A percentile compares a stretch with the other conserved stretches of the same genome.
These are phyloP conservation scores for Fusarium tricinctum DNA, from an alignment of 2,329 filamentous ascomycete genomes.

Conservation along the genomic window DNA sequence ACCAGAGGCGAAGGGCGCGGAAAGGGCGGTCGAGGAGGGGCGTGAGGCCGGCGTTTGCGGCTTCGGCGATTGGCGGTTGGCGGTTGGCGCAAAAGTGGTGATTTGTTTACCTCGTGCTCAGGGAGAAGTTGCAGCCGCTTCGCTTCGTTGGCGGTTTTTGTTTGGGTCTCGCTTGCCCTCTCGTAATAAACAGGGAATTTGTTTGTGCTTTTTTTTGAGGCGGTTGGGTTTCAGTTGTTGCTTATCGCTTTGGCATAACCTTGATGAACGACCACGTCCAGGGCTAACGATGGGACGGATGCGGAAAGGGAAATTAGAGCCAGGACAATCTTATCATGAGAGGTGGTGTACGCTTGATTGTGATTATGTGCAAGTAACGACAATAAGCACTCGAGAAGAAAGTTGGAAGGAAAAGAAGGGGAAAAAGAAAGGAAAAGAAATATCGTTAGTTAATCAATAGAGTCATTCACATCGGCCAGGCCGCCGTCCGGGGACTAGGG, in stretches of 20 bases:
- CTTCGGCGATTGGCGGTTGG: conserved; percentile 35
- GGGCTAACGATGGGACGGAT: not conserved
- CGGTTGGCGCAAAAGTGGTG: conserved; percentile 21
- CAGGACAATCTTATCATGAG: not conserved
- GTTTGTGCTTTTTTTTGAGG: not conserved
- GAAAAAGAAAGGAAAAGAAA: not conserved
- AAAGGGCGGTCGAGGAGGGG: conserved; percentile 49
- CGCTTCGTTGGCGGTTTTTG: conserved; percentile 25
- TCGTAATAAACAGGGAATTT: not conserved
- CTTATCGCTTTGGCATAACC: conserved; percentile 7
- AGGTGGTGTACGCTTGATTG: not conserved
- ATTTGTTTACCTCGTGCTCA: conserved; percentile 8
- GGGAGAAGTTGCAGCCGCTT: conserved; percentile 27
- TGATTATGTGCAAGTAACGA: not conserved
- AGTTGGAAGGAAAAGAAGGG: not conserved
- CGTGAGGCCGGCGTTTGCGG: conserved; percentile 31
- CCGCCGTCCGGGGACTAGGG: conserved; percentile 35
- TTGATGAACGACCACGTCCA: conserved; percentile 4
- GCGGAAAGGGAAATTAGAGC: not conserved
- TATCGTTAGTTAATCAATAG: conserved; percentile 6
- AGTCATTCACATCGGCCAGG: conserved; percentile 37
- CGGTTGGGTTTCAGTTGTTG: not conserved
- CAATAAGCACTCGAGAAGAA: not conserved
- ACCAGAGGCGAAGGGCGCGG: conserved; percentile 39
- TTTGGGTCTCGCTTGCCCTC: conserved; percentile 10